phyloP scores from a whole-genome alignment of 1,284 basidiomycete genomes.

The Sporisorium graminicola region DNA sequence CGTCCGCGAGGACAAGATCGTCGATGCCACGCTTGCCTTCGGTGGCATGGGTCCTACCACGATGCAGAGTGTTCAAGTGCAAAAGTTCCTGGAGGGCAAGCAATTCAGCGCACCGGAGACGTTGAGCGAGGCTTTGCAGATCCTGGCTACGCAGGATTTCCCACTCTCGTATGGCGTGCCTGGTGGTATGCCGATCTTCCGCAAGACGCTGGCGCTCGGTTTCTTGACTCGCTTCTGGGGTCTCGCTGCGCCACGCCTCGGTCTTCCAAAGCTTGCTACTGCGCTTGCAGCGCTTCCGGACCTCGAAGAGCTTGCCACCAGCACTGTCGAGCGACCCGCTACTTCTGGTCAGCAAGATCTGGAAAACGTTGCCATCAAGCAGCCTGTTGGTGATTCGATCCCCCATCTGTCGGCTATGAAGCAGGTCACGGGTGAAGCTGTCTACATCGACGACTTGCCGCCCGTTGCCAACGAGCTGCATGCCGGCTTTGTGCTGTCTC shows the following conservation, averaged over 20 bases:
- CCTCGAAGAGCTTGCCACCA: constrained; percentile 51
- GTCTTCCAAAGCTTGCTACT: constrained; percentile 22
- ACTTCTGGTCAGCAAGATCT: constrained; percentile 57
- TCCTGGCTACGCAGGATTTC: constrained; percentile 63
- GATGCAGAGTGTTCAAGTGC: constrained; percentile 52
- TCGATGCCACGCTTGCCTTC: constrained; percentile 63
- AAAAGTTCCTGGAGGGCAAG: constrained; percentile 50
- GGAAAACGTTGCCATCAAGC: constrained; percentile 56
- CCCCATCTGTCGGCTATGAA: constrained; percentile 69
- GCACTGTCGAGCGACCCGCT: constrained; percentile 43
- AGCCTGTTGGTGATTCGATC: constrained; percentile 58
- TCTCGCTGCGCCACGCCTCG: constrained; percentile 52
- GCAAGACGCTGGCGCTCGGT: constrained; percentile 68
- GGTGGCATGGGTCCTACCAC: constrained; percentile 70
- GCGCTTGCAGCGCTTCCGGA: constrained; percentile 25
- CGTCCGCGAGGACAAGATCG: constrained; percentile 41
- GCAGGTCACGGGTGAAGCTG: constrained; percentile 70
- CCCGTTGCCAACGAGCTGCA: constrained; percentile 65
- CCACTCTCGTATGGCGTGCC: constrained; percentile 68
- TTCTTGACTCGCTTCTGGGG: constrained; percentile 70
- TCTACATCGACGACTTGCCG: constrained; percentile 70
- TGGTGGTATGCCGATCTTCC: constrained; percentile 70
- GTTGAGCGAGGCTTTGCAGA: constrained; percentile 28
- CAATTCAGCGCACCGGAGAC: constrained; percentile 23
- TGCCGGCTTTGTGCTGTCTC: constrained; percentile 67